These are phyloP conservation scores for Glycine latifolia DNA, from an alignment of 306 rosid genomes.

Conservation along the genomic window DNA sequence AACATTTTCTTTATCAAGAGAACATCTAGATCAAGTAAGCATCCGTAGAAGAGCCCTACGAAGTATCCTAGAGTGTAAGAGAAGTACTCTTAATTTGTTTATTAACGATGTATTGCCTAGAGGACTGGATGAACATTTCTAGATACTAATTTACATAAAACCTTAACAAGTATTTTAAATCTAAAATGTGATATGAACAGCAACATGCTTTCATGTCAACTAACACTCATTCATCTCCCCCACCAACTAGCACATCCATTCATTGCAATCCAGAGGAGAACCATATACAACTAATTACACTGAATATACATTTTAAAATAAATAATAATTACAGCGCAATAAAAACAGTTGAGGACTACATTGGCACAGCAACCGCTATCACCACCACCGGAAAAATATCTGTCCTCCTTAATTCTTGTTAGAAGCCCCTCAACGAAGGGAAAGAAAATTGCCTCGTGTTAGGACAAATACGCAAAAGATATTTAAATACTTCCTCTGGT, in stretches of 20 bases:
- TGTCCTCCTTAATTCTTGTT: slow-evolving; percentile 40
- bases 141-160: not conserved
- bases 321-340: slow-evolving; percentile 23
- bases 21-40: no score
- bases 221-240: not conserved
- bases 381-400: slow-evolving; percentile 22
- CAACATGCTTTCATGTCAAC: slow-evolving; percentile 20
- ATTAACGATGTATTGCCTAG: no score
- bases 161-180: not conserved
- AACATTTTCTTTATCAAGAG: not conserved
- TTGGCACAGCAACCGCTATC: slow-evolving; percentile 5
- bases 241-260: not conserved
- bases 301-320: slow-evolving; percentile 22
- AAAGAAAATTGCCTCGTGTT: slow-evolving; percentile 34
- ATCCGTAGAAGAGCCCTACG: not conserved
- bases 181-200: not conserved
- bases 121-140: no score
- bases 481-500: slow-evolving; percentile 35
- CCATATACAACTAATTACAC: slow-evolving; percentile 26
- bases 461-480: slow-evolving; percentile 20
- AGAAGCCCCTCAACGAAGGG: slow-evolving; percentile 21
- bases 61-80: not conserved
- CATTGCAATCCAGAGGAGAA: slow-evolving; percentile 13
- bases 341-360: slow-evolving; percentile 23
- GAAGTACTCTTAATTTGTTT: no score